Evolutionary conservation across 2,329 filamentous ascomycete species (phyloP).

Genomic region (Exophiala mesophila): DNA sequence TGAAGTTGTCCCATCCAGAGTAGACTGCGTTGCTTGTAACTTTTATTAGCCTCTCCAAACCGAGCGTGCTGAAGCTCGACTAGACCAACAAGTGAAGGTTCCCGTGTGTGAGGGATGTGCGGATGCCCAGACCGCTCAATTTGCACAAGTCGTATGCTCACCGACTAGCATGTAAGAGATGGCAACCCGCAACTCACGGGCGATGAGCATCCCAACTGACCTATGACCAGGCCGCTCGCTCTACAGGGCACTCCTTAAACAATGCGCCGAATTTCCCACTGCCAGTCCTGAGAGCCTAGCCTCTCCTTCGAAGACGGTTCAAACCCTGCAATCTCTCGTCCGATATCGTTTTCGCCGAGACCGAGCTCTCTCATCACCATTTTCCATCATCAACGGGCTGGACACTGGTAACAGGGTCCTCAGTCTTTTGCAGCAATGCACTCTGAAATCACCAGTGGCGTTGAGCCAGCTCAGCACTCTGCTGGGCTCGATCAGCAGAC

Average conservation of each 20-base stretch:
- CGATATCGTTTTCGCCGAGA: conserved; percentile 37
- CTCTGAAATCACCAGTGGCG: conserved; percentile 6
- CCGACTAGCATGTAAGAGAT: conserved; percentile 40
- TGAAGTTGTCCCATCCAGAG: no score
- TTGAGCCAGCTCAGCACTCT: conserved; percentile 9
- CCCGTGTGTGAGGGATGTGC: no score
- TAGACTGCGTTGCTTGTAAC: no score
- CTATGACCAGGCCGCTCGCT: conserved; percentile 45
- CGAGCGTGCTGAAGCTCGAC: no score
- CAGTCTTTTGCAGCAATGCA: conserved; percentile 14
- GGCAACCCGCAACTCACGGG: neutral
- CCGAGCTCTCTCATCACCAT: conserved; percentile 36
- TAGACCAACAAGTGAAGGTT: no score
- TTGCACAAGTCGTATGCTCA: conserved; percentile 36
- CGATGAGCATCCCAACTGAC: no score
- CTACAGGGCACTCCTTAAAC: conserved; percentile 42
- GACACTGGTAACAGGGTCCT: conserved; percentile 38
- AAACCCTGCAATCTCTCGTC: conserved; percentile 29
- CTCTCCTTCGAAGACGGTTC: conserved; percentile 14
- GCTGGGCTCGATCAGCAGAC: conserved; percentile 9
- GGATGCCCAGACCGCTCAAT: conserved; percentile 36
- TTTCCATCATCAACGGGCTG: conserved; percentile 35
- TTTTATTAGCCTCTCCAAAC: no score
- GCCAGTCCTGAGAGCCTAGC: neutral
- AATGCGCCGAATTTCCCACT: conserved; percentile 34